Evolutionary conservation across 306 rosid species (phyloP), one percentile per base, ranked within the genome.

Genomic region (Herpetospermum pedunculosum): DNA sequence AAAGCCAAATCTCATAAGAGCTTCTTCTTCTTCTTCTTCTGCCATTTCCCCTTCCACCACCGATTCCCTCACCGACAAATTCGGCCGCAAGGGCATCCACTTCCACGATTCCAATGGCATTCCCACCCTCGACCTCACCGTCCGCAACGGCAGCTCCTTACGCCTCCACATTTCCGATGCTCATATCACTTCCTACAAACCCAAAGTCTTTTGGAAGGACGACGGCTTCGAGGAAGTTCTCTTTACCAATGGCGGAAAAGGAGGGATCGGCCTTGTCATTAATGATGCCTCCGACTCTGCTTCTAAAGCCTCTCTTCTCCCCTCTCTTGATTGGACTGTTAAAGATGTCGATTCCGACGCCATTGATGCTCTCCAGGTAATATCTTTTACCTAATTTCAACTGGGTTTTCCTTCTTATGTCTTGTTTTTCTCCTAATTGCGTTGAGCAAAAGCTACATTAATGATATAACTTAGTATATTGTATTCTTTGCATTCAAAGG

Each of bases 311-410:
- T 74, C 86, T 18, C 72, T 84, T 44, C 92, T 88, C 47, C 74
- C 96, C 11, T 70, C 83, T 75, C 68, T 86, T 54, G 85, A 94
- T 54, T 91, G 98, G 98, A 88, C 82, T 30, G 87, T 94, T 4
- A 86, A 60, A 57, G 94, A 94, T 81, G 95, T 81, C 79, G 97
- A 94, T 53, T 86, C 86, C 9, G 98, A 94, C 71, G 75, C 98
- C 81, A 86, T 94, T 47, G 98, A 94, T 78, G 97, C 98, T 74
- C 83, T 94, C 6, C 98, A 94, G 98, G 97, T 94, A 65, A 1
- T 5, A 53, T 23, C 16, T 53, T n/a, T 7, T 2, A 32, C 40
- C 15, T 25, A 10, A 25, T 55, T 26, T 26, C 15, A 5, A 19
- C 58, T 38, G 3, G 12, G 15, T 57, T 13, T 26, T 14, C 29